Base-by-base conservation (phyloP, 2,329 filamentous ascomycete genomes). In the Penicillium sp. region DNA sequence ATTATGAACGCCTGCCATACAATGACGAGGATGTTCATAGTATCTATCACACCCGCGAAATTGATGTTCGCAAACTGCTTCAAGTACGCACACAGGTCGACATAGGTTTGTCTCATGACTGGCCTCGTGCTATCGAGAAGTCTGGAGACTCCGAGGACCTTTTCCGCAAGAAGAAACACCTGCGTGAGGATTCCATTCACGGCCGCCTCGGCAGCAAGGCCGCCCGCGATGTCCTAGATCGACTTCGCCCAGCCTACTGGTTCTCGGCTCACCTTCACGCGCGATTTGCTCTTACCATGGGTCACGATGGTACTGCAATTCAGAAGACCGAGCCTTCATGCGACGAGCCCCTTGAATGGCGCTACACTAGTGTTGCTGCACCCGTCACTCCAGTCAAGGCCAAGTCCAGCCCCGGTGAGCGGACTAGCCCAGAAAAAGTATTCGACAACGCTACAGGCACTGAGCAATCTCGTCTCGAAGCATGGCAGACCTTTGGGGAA, bases 231-330 rank as follows among this genome's bases (percentile, higher is more conserved):
- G 87, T 96, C 21, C 83, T 98, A 75, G 87, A 96, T 69, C 84
- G 90, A 29, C 75, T 99, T 52, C 83, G 91, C 52, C 95, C 95
- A 10, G 82, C 83, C 0, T 89, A 91, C 71, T 99, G 95, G 95
- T 97, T 98, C 71, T 89, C 90, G 37, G 95, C 93, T 3, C 95
- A 99, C 75, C 76, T 98, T 77, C 95, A 99, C 74, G 87, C 90
- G 78, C 96, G 93, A 70, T 98, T 89, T 71, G 76, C 88, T 0
- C 95, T 93, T 1, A 59, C 81, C 1, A 74, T 87, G 48, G 68
- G 81, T 6, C 79, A 87, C 60, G 71, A 74, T 16, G 67, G 48
- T 9, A 43, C 24, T 2, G 14, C n/a, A 6, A 48, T 59, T 2
- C 33, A 26, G 3, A 46, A 50, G 42, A 16, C 27, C 4, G 24